phyloP scores from a whole-genome alignment of 169 alveolate species.

The Cytauxzoon felis region DNA sequence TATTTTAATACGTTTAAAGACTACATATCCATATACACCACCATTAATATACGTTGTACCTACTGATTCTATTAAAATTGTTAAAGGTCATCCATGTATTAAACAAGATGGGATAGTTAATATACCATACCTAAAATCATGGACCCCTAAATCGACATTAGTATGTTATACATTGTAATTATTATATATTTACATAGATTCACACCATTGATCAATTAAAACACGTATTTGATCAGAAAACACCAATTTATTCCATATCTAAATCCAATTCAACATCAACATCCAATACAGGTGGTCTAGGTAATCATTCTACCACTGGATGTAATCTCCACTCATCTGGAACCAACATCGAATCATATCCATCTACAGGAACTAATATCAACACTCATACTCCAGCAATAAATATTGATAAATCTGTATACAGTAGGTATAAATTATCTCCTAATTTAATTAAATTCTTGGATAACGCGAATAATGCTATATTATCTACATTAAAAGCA shows the following conservation, averaged over 20 bases:
- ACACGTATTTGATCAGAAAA: constrained; percentile 3
- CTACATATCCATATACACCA: constrained; percentile 28
- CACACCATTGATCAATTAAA: constrained; percentile 12
- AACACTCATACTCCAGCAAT: no score
- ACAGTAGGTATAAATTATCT: no score
- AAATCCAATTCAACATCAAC: background rate
- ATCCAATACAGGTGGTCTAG: no score
- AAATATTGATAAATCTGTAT: no score
- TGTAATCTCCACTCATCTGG: no score
- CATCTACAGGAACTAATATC: no score
- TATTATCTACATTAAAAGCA: background rate
- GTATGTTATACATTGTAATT: constrained; percentile 1
- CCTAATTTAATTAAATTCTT: no score
- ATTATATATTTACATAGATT: constrained; percentile 11
- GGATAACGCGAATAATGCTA: constrained; percentile 7
- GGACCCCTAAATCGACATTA: constrained; percentile 29
- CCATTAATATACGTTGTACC: constrained; percentile 29
- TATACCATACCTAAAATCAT: constrained; percentile 22
- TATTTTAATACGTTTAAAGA: constrained; percentile 2
- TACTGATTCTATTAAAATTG: constrained; percentile 6
- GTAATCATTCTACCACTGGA: no score
- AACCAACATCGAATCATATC: no score
- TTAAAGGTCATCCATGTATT: constrained; percentile 31
- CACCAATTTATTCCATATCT: constrained; percentile 37
- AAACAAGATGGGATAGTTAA: constrained; percentile 17